Base-by-base conservation (phyloP, 1,284 basidiomycete genomes). In the Ceratobasidium papillatum region DNA sequence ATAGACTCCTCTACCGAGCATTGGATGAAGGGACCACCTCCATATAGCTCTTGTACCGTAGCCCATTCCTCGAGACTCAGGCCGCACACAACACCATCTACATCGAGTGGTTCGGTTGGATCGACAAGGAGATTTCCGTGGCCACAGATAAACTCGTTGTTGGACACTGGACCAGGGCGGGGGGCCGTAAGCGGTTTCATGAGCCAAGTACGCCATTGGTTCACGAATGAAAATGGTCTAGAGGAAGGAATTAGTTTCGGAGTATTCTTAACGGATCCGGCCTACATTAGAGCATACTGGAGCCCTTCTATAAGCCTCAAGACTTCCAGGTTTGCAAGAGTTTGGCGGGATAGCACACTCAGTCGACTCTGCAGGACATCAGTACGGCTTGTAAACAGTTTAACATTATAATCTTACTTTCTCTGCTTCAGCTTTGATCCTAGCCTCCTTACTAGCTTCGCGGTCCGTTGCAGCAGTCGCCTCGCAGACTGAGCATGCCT, bases 41-140 rank as follows among this genome's bases (percentile, higher is more conserved):
- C 74, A n/a, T 62, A 75, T 5, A 68, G 52, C 47, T 68, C 74
- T 7, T 64, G 32, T n/a, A 75, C 14, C 22, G 66, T 52, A 14
- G 51, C 51, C 74, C 74, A 75, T 22, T 75, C 74, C 2, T 52
- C 38, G 9, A 38, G 14, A 4, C 49, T 38, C 25, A 69, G 51
- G n/a, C 38, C 36, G 38, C 45, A 64, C 12, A 69, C 36, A 49
- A 58, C 36, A 38, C 56, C 56, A 30, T 75, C 64, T 22, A 61
- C 58, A 22, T 71, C 66, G 3, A 36, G 27, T 30, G 41, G 51
- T 27, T 71, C 66, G 9, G 25, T 59, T 45, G 54, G 66, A 30
- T 71, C 66, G 34, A 75, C 43, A 32, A 36, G 9, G 1, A 64
- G 63, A 30, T 54, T 32, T 0, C 54, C 74, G 62, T 65, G 74